Percentiles rank a stretch among this genome's conserved stretches.
phyloP scores from a whole-genome alignment of 2,329 filamentous ascomycete genomes.

The Talaromyces sp. region DNA sequence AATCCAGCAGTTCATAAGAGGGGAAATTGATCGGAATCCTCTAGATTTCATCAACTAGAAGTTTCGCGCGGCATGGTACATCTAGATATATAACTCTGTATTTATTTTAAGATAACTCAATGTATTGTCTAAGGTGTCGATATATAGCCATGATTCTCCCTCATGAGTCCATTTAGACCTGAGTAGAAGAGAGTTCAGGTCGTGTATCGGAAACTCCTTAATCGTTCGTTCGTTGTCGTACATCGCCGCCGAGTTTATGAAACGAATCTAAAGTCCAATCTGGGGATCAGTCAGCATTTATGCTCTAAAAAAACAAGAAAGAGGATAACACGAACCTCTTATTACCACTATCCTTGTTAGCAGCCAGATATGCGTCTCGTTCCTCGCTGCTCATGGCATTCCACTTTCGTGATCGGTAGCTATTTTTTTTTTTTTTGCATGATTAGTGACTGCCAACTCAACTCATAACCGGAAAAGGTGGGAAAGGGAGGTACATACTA shows the following conservation, averaged over 20 bases:
- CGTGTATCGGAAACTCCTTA: no score
- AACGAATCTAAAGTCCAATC: conserved; percentile 39
- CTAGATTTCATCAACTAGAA: background rate
- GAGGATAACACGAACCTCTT: conserved; percentile 36
- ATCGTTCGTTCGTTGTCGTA: no score
- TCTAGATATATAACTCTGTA: background rate
- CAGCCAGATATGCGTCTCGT: conserved; percentile 35
- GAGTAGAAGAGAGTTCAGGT: background rate
- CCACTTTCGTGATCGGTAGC: conserved; percentile 36
- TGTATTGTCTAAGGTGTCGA: no score
- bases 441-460: background rate
- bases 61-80: background rate
- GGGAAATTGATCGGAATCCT: background rate
- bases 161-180: background rate
- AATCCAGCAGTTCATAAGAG: background rate
- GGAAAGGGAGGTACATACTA: conserved; percentile 27
- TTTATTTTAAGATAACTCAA: background rate
- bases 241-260: background rate
- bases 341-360: conserved; percentile 40
- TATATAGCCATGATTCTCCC: background rate
- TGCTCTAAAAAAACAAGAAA: background rate
- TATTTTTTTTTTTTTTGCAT: conserved; percentile 16
- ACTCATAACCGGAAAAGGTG: background rate
- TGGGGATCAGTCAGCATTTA: conserved; percentile 16
- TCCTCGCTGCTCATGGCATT: conserved; percentile 40